These are phyloP conservation scores for Saccharomycopsis hybrid DNA, from an alignment of 1,139 yeast species.

Conservation along the genomic window DNA sequence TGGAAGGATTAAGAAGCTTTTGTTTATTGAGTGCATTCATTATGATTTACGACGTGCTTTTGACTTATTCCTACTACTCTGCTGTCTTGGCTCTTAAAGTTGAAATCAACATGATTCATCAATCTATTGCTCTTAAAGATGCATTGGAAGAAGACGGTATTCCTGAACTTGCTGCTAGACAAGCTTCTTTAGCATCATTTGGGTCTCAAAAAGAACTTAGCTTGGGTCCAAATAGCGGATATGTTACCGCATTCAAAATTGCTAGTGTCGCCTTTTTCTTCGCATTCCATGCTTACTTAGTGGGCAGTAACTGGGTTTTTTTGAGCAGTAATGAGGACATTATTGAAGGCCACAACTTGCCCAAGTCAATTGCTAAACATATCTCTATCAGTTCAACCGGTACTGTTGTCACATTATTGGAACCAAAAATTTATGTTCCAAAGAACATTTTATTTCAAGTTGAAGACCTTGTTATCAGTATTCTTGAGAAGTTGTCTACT, in stretches of 20 bases:
- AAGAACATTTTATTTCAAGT: constrained; percentile 54
- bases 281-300: constrained; percentile 68
- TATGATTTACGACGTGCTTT: constrained; percentile 62
- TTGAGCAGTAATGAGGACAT: constrained; percentile 23
- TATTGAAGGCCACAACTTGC: constrained; percentile 10
- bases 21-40: constrained; percentile 73
- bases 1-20: constrained; percentile 76
- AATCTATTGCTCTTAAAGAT: constrained; percentile 71
- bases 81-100: constrained; percentile 84
- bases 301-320: constrained; percentile 68
- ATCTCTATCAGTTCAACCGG: constrained; percentile 24
- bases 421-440: constrained; percentile 66
- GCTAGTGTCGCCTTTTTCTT: constrained; percentile 66
- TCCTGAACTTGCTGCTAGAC: constrained; percentile 64
- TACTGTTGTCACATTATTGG: constrained; percentile 51
- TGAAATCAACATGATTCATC: constrained; percentile 83
- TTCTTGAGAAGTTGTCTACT: constrained; percentile 52
- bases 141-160: constrained; percentile 95
- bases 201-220: constrained; percentile 29
- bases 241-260: constrained; percentile 58
- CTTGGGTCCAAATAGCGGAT: constrained; percentile 14
- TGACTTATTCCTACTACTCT: constrained; percentile 77
- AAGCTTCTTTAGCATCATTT: constrained; percentile 34
- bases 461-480: constrained; percentile 55
- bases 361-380: constrained; percentile 19